Percentiles rank a stretch among this genome's conserved stretches.
These are phyloP conservation scores for Lizonia empirigonia DNA, from an alignment of 2,329 filamentous ascomycete genomes.

Conservation along the genomic window DNA sequence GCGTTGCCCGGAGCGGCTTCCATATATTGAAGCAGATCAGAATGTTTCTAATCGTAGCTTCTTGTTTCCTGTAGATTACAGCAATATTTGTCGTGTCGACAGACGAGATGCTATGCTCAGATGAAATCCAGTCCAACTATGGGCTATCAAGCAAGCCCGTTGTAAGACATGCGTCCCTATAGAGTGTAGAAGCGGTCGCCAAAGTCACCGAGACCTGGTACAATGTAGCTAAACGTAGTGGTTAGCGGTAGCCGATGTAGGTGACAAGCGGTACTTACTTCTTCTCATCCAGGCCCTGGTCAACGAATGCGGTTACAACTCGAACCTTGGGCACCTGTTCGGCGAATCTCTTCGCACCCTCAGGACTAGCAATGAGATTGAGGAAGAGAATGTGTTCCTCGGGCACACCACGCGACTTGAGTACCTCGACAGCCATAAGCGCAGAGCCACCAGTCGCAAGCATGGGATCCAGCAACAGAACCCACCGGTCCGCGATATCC, in stretches of 20 bases:
- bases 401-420: slow-evolving; percentile 87
- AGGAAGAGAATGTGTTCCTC: slow-evolving; percentile 96
- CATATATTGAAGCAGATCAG: background rate
- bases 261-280: slow-evolving; percentile 69
- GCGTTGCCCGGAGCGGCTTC: slow-evolving; percentile 9
- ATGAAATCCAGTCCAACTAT: background rate
- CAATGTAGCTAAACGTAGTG: slow-evolving; percentile 75
- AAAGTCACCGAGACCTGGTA: slow-evolving; percentile 92
- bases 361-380: slow-evolving; percentile 95
- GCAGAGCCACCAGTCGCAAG: slow-evolving; percentile 96
- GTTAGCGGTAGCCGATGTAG: slow-evolving; percentile 11
- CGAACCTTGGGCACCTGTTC: slow-evolving; percentile 85
- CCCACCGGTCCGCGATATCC: slow-evolving; percentile 92
- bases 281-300: slow-evolving; percentile 95
- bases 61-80: background rate
- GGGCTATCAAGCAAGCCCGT: background rate
- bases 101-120: background rate
- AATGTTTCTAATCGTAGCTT: background rate
- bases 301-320: slow-evolving; percentile 94
- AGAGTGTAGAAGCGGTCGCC: slow-evolving; percentile 95
- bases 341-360: slow-evolving; percentile 88
- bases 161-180: slow-evolving; percentile 50
- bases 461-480: slow-evolving; percentile 96
- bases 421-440: slow-evolving; percentile 93
- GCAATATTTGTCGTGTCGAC: background rate